Conservation (phyloP, 2,329 filamentous ascomycete species). For the Aureobasidium sp. region DNA sequence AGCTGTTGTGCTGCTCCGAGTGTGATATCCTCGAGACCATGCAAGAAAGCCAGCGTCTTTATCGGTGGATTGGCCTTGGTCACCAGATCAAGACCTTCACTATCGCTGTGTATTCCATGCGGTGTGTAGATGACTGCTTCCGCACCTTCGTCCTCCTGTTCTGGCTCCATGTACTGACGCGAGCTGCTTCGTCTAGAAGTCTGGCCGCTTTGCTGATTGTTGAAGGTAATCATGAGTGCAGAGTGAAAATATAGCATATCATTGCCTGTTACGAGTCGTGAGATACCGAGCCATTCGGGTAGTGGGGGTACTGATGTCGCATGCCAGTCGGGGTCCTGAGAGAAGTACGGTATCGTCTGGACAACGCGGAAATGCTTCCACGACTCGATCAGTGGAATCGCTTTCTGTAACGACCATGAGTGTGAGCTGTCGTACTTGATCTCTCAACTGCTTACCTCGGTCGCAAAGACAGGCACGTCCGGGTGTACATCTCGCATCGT, state of each 20-base stretch:
- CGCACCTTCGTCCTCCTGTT: constrained; percentile 30
- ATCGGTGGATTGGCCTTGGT: constrained; percentile 40
- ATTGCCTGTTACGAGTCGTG: constrained; percentile 46
- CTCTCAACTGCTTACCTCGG: constrained; percentile 30
- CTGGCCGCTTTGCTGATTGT: constrained; percentile 22
- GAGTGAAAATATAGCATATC: constrained; percentile 56
- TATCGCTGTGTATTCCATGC: constrained; percentile 49
- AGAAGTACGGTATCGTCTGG: constrained; percentile 43
- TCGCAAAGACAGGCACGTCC: constrained; percentile 53
- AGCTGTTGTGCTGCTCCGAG: constrained; percentile 46
- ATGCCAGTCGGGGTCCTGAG: constrained; percentile 37
- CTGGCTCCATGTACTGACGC: constrained; percentile 18
- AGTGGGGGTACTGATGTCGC: constrained; percentile 39
- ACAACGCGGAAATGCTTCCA: constrained; percentile 57
- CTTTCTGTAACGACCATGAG: constrained; percentile 34
- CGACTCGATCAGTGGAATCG: constrained; percentile 47
- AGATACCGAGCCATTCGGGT: constrained; percentile 56
- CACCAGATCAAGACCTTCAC: constrained; percentile 38
- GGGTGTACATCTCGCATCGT: constrained; percentile 51
- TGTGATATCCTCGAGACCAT: constrained; percentile 57
- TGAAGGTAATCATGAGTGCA: constrained; percentile 53
- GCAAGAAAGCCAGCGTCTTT: constrained; percentile 51
- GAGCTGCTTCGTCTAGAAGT: constrained; percentile 24
- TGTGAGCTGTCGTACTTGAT: neutral
- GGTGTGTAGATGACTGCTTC: constrained; percentile 59